Conservation (phyloP, 1,284 basidiomycete species). For the Omphalotus olearius region DNA sequence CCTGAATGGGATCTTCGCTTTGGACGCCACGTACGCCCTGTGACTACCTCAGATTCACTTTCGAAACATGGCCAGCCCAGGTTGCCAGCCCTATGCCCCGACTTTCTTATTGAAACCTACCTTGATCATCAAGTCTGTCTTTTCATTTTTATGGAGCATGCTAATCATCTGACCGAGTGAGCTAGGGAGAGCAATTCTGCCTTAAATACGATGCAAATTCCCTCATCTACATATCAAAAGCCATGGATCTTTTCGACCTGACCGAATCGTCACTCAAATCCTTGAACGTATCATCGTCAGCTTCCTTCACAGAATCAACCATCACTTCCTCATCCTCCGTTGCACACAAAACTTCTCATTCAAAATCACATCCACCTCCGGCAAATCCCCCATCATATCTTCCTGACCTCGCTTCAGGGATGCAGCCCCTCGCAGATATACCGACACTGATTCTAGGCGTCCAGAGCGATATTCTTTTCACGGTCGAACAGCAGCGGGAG, state of each 20-base stretch:
- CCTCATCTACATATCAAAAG: conserved; percentile 97
- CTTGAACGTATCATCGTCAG: conserved; percentile 47
- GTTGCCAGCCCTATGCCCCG: conserved; percentile 83
- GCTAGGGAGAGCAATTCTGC: conserved; percentile 92
- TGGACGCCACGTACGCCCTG: conserved; percentile 66
- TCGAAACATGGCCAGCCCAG: conserved; percentile 34
- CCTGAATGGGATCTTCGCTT: conserved; percentile 99
- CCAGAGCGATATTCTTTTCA: conserved; percentile 95
- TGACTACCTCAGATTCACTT: conserved; percentile 29
- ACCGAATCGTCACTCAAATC: conserved; percentile 73
- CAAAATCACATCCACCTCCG: conserved; percentile 69
- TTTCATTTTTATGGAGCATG: not conserved
- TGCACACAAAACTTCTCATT: conserved; percentile 45
- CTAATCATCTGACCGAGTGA: conserved; percentile 7
- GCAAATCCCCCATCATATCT: conserved; percentile 73
- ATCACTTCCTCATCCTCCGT: conserved; percentile 22
- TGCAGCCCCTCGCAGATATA: conserved; percentile 72
- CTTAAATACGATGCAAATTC: conserved; percentile 99
- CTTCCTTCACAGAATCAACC: conserved; percentile 23
- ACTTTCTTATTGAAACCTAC: conserved; percentile 98
- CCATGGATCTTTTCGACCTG: conserved; percentile 99
- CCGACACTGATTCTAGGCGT: conserved; percentile 91
- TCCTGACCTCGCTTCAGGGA: conserved; percentile 78
- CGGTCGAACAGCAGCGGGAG: conserved; percentile 96
- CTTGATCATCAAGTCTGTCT: conserved; percentile 86